Evolutionary conservation across 169 alveolate genomes (phyloP).

Genomic region (Plasmodium gallinaceum): DNA sequence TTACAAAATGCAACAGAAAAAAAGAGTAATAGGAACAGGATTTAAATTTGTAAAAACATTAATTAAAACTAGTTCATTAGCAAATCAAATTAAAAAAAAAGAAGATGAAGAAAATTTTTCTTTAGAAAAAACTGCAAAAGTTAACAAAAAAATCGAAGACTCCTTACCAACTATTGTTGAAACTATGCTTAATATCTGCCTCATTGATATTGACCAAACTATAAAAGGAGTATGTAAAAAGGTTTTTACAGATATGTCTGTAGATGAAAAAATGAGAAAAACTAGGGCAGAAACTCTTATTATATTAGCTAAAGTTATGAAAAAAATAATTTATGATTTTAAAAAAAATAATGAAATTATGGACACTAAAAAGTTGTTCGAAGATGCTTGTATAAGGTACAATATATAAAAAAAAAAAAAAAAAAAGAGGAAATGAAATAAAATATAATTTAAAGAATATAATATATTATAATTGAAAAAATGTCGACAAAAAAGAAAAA

Average conservation of each 20-base stretch:
- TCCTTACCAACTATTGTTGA: constrained; percentile 90
- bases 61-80: constrained; percentile 87
- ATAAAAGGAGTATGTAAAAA: constrained; percentile 90
- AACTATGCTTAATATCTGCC: constrained; percentile 90
- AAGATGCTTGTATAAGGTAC: constrained; percentile 73
- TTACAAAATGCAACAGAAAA: constrained; percentile 88
- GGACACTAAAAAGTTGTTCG: constrained; percentile 71
- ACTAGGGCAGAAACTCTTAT: constrained; percentile 92
- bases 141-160: constrained; percentile 86
- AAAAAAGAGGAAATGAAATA: too few species aligned
- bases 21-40: constrained; percentile 85
- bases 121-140: constrained; percentile 81
- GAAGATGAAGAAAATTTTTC: constrained; percentile 78
- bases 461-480: too few species aligned
- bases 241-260: constrained; percentile 91
- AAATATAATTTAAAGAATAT: too few species aligned
- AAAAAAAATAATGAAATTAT: constrained; percentile 49
- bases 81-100: constrained; percentile 79
- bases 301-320: constrained; percentile 88
- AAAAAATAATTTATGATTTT: constrained; percentile 78
- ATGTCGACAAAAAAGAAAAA: background rate
- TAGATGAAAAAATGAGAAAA: constrained; percentile 86
- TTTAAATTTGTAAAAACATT: constrained; percentile 86
- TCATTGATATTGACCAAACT: constrained; percentile 91
- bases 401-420: background rate